Conservation (phyloP, 768 basidiomycete genomes). For the Termitomyces sp. region DNA sequence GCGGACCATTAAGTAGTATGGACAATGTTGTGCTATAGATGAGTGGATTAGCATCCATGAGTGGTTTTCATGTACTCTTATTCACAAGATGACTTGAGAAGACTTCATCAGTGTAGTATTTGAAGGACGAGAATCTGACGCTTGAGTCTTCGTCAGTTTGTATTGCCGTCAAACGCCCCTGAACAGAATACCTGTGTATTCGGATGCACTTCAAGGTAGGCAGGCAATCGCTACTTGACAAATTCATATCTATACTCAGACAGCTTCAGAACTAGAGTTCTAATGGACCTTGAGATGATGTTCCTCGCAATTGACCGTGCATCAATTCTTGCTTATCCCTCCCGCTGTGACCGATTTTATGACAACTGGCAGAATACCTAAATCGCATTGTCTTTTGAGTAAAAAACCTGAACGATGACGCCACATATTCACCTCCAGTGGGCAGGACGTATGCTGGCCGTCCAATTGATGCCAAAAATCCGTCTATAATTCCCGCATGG, state of each 20-base stretch:
- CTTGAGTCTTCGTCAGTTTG: neutral
- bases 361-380: slow-evolving; percentile 19
- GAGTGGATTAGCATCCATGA: neutral
- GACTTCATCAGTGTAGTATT: neutral
- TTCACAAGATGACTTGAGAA: neutral
- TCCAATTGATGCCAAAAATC: slow-evolving; percentile 44
- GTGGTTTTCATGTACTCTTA: neutral
- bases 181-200: neutral
- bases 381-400: neutral
- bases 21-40: neutral
- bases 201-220: neutral
- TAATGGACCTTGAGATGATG: neutral
- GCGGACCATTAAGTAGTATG: neutral
- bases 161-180: neutral
- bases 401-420: neutral
- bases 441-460: slow-evolving; percentile 41
- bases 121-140: too few species aligned
- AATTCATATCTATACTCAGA: neutral
- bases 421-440: slow-evolving; percentile 52
- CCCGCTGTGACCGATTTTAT: slow-evolving; percentile 10
- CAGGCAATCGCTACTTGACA: neutral
- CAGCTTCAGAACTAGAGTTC: neutral
- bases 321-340: neutral
- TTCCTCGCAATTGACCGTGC: neutral
- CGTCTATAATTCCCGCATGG: slow-evolving; percentile 61